Evolutionary conservation across 1,139 yeast species (phyloP).

Genomic region (Suhomyces wounanorum): DNA sequence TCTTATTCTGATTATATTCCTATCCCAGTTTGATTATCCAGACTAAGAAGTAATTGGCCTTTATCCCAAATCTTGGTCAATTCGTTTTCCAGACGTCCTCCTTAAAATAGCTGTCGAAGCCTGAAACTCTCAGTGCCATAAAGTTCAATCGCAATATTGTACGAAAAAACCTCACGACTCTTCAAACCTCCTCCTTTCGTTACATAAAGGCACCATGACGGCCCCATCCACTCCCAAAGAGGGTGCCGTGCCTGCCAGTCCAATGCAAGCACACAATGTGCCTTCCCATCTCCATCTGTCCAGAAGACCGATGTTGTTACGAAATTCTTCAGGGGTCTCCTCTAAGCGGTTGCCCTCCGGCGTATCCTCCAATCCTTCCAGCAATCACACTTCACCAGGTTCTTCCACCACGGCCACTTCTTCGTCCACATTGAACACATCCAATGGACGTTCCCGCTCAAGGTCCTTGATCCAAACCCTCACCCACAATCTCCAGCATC

Average conservation of each 20-base stretch:
- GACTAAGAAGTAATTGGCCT: neutral
- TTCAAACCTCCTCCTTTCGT: neutral
- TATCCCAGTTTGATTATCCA: neutral
- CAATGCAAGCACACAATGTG: conserved; percentile 2
- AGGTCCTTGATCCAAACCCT: conserved; percentile 25
- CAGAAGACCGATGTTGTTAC: conserved; percentile 18
- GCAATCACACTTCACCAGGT: conserved; percentile 6
- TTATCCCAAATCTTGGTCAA: neutral
- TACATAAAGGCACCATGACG: conserved; percentile 6
- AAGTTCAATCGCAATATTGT: neutral
- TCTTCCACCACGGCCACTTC: conserved; percentile 4
- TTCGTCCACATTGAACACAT: neutral
- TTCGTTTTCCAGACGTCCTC: neutral
- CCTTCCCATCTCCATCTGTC: conserved; percentile 10
- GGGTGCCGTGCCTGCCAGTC: conserved; percentile 4
- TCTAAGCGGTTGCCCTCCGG: conserved; percentile 4
- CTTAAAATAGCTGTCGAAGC: neutral
- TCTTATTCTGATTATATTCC: neutral
- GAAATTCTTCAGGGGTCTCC: conserved; percentile 15
- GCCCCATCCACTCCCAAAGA: conserved; percentile 10
- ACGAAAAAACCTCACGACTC: conserved; percentile 1
- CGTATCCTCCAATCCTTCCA: neutral
- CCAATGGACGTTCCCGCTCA: conserved; percentile 19
- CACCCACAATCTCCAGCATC: conserved; percentile 24
- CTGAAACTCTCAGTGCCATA: neutral